Conservation (phyloP, 345 rosid species). For the Diplotaxis tenuifolia region DNA sequence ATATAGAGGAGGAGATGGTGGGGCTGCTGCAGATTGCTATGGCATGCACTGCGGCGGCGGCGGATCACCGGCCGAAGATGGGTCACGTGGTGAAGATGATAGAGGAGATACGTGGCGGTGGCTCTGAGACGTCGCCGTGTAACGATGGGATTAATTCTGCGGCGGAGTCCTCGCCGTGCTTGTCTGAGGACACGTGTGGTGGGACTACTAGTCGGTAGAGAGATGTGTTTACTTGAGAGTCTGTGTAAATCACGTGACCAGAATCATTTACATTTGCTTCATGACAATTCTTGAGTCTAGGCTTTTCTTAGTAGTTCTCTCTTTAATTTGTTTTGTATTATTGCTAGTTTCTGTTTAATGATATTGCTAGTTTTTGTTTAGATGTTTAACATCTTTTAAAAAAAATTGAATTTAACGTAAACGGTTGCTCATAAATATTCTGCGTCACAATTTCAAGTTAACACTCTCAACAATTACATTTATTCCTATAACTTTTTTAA, state of each 20-base stretch:
- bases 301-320: neutral
- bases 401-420: no score
- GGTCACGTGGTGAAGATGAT: slow-evolving; percentile 68
- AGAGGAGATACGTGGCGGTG: slow-evolving; percentile 58
- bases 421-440: no score
- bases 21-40: slow-evolving; percentile 68
- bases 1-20: slow-evolving; percentile 85
- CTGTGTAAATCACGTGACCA: slow-evolving; percentile 28
- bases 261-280: slow-evolving; percentile 2
- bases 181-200: slow-evolving; percentile 74
- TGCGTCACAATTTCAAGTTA: no score
- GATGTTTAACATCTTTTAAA: neutral
- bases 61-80: slow-evolving; percentile 68
- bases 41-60: slow-evolving; percentile 49
- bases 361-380: neutral
- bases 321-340: neutral
- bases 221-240: neutral
- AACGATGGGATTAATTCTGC: slow-evolving; percentile 57
- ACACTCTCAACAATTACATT: no score
- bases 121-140: slow-evolving; percentile 57
- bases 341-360: neutral
- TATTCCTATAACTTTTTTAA: no score
- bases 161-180: slow-evolving; percentile 65
- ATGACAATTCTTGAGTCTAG: slow-evolving; percentile 6
- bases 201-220: slow-evolving; percentile 50